These are phyloP conservation scores for Penicillium daleae DNA, from an alignment of 495 filamentous ascomycete genomes.

Conservation along the genomic window DNA sequence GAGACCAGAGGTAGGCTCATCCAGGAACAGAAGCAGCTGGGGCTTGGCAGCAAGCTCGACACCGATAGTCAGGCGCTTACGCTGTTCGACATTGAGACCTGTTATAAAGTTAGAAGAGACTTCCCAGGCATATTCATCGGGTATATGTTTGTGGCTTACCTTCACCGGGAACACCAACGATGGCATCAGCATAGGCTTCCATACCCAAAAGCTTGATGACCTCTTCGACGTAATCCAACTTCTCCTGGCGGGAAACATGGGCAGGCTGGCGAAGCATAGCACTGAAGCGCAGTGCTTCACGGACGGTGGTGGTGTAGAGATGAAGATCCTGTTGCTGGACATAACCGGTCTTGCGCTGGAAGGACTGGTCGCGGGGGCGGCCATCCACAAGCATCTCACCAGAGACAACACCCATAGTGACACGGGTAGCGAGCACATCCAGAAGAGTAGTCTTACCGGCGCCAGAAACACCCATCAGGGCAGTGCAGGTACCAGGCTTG, in stretches of 20 bases:
- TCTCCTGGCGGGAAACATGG: constrained; percentile 69
- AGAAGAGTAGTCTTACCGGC: constrained; percentile 62
- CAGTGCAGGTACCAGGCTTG: constrained; percentile 67
- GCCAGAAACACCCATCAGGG: constrained; percentile 62
- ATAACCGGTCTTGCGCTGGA: constrained; percentile 93
- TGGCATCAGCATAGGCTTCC: constrained; percentile 81
- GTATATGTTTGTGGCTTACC: constrained; percentile 27
- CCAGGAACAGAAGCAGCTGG: constrained; percentile 81
- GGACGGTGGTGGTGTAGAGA: constrained; percentile 77
- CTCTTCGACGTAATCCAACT: constrained; percentile 87
- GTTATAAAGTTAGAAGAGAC: not conserved
- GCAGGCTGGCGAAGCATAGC: constrained; percentile 83
- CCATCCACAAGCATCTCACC: constrained; percentile 60
- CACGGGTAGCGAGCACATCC: constrained; percentile 50
- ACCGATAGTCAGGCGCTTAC: constrained; percentile 82
- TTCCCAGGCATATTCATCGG: not conserved
- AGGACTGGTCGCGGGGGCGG: constrained; percentile 63
- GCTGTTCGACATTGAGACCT: constrained; percentile 81
- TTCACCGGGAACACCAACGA: constrained; percentile 86
- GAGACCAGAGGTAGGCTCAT: constrained; percentile 88
- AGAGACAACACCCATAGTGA: constrained; percentile 51
- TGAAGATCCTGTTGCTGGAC: constrained; percentile 95
- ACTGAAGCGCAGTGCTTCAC: constrained; percentile 79
- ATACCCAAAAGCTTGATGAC: constrained; percentile 91
- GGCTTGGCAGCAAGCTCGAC: constrained; percentile 87